Evolutionary conservation across 176 grass and related monocot species (phyloP).

Genomic region (Pharus latifolius): DNA sequence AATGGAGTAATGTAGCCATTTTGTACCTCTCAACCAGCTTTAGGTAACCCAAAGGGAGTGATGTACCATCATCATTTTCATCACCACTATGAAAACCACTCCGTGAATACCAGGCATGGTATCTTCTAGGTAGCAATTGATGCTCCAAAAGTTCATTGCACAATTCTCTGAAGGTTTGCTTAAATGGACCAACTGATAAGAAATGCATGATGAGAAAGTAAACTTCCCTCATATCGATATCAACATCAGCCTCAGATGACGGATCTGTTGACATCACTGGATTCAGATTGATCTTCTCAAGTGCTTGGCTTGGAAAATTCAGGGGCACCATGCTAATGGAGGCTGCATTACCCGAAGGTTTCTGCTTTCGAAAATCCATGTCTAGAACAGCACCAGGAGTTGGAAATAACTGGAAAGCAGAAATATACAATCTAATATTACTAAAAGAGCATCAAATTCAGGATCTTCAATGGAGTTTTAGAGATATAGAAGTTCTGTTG

Average conservation of each 20-base stretch:
- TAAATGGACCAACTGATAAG: slow-evolving; percentile 84
- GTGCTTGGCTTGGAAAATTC: slow-evolving; percentile 53
- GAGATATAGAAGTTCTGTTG: not conserved
- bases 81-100: slow-evolving; percentile 50
- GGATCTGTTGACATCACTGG: slow-evolving; percentile 32
- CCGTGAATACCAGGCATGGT: slow-evolving; percentile 95
- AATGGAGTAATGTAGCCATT: not conserved
- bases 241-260: slow-evolving; percentile 33
- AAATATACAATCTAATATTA: not conserved
- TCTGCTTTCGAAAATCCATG: slow-evolving; percentile 71
- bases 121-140: slow-evolving; percentile 87
- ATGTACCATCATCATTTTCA: slow-evolving; percentile 91
- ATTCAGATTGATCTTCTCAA: slow-evolving; percentile 39
- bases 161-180: slow-evolving; percentile 52
- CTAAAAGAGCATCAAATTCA: not conserved
- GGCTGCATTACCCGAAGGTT: slow-evolving; percentile 36
- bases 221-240: slow-evolving; percentile 85
- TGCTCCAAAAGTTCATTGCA: slow-evolving; percentile 87
- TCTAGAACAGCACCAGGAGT: slow-evolving; percentile 17
- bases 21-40: slow-evolving; percentile 84
- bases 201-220: slow-evolving; percentile 99
- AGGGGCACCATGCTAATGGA: slow-evolving; percentile 42
- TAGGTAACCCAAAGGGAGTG: slow-evolving; percentile 75
- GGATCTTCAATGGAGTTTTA: not conserved
- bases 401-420: slow-evolving; percentile 18